Percentiles rank a stretch among this genome's conserved stretches.
These are phyloP conservation scores for Wickerhamiella australiensis DNA, from an alignment of 805 yeast species.

Conservation along the genomic window DNA sequence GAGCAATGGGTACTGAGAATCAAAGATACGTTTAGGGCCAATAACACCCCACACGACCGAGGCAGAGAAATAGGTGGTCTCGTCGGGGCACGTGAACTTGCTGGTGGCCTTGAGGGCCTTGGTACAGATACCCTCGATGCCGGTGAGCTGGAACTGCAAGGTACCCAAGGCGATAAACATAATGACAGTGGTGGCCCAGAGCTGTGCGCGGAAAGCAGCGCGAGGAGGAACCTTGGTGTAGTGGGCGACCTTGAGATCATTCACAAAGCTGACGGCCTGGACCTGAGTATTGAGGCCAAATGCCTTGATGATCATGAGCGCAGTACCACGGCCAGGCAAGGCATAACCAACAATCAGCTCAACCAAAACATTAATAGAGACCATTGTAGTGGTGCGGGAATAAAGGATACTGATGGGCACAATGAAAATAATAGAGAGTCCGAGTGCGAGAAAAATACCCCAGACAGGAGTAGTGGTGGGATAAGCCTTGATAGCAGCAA, in stretches of 20 bases:
- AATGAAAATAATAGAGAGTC: constrained; percentile 42
- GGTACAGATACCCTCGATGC: constrained; percentile 35
- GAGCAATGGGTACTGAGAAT: constrained; percentile 46
- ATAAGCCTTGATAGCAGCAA: background rate
- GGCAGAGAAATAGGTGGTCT: constrained; percentile 36
- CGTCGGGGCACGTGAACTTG: constrained; percentile 33
- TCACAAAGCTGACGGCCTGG: constrained; percentile 44
- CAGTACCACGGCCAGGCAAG: constrained; percentile 31
- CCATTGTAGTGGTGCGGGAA: constrained; percentile 46
- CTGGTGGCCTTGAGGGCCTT: constrained; percentile 29
- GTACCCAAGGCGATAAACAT: constrained; percentile 33
- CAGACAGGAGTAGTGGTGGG: constrained; percentile 25
- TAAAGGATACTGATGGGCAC: constrained; percentile 52
- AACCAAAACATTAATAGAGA: constrained; percentile 49
- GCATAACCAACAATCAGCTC: constrained; percentile 57
- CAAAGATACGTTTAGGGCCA: constrained; percentile 42
- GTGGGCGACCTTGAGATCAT: constrained; percentile 42
- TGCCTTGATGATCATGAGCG: constrained; percentile 36
- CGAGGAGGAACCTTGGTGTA: constrained; percentile 35
- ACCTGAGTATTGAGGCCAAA: constrained; percentile 50
- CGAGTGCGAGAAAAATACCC: constrained; percentile 50
- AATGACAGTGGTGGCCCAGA: constrained; percentile 33
- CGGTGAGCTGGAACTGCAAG: constrained; percentile 34
- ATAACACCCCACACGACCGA: constrained; percentile 48
- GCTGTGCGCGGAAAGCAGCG: constrained; percentile 31